Base-by-base conservation (phyloP, 768 basidiomycete genomes). In the Podaxis rugospora region DNA sequence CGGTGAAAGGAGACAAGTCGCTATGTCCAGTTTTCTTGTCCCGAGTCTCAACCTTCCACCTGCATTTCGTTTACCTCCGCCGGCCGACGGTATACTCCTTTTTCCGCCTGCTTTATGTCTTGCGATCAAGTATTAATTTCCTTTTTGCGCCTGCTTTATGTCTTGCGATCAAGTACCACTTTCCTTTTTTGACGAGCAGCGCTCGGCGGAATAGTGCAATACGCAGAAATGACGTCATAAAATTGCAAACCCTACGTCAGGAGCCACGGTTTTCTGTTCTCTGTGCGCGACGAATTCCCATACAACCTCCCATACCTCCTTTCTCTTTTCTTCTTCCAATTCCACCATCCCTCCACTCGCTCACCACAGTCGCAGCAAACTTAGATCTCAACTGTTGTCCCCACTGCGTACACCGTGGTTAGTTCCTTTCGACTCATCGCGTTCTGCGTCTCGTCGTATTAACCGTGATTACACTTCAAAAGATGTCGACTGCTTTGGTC, bases 201-300 rank as follows among this genome's bases (percentile, higher is more conserved):
- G 54, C 54, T 40, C 54, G 36, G 25, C 55, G 5, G 27, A 37
- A n/a, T 39, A 37, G 9, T 39, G 37, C 37, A 32, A 49, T 23
- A 59, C 50, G 50, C 49, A n/a, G 10, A 59, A 27, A 3, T 59
- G 57, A 59, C 57, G 49, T 59, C 57, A 59, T 51, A 42, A 56
- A 10, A n/a, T 28, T 39, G 49, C 36, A 51, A 39, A 51, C 27
- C 21, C 46, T 50, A 59, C 57, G 57, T 59, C 57, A 59, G 50
- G 42, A 39, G 40, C 47, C 25, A 23, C 50, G 49, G 21, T 27
- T 37, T 47, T 40, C 25, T 40, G 28, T 59, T 51, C 37, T 40
- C 25, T 32, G 44, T 16, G 49, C 50, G 37, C 57, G 49, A 42
- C n/a, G 18, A 16, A 49, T 59, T 59, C 57, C 50, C 57, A 59